A percentile compares a stretch with the other conserved stretches of the same genome.
Conservation (phyloP, 1,284 basidiomycete genomes). For the Rhizopogon parksii region DNA sequence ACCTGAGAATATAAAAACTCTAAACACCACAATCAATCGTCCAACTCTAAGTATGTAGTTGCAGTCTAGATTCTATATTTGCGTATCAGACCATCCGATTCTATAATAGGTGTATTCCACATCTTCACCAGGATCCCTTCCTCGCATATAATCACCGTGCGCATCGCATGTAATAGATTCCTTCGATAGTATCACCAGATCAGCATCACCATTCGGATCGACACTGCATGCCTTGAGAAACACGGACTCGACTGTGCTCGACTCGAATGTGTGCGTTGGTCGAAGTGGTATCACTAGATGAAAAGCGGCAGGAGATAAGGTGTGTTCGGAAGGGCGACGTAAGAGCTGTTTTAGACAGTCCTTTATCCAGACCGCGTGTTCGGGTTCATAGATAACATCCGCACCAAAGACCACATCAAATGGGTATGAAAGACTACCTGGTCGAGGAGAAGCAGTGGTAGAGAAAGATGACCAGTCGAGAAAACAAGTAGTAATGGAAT, state of each 20-base stretch:
- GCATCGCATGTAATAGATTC: constrained; percentile 52
- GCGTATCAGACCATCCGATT: constrained; percentile 50
- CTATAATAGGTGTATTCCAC: constrained; percentile 59
- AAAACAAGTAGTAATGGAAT: constrained; percentile 15
- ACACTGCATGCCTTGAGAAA: constrained; percentile 33
- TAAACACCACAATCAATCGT: background rate
- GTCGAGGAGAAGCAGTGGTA: constrained; percentile 14
- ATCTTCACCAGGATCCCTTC: constrained; percentile 35
- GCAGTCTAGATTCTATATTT: background rate
- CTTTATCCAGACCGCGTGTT: constrained; percentile 64
- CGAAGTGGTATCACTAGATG: constrained; percentile 74
- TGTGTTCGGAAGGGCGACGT: constrained; percentile 29
- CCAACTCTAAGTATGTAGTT: background rate
- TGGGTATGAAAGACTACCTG: constrained; percentile 19
- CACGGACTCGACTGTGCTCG: constrained; percentile 46
- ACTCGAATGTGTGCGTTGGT: constrained; percentile 55
- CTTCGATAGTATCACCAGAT: constrained; percentile 41
- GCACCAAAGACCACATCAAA: constrained; percentile 72
- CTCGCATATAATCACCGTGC: constrained; percentile 20
- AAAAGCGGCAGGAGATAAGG: constrained; percentile 34
- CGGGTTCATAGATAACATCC: constrained; percentile 69
- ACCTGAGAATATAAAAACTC: too few relatives aligned
- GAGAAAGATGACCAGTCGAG: constrained; percentile 66
- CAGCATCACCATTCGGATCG: constrained; percentile 6
- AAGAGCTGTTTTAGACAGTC: constrained; percentile 50